These are phyloP conservation scores for Colletotrichum noveboracense DNA, from an alignment of 2,329 filamentous ascomycete species.

Conservation along the genomic window DNA sequence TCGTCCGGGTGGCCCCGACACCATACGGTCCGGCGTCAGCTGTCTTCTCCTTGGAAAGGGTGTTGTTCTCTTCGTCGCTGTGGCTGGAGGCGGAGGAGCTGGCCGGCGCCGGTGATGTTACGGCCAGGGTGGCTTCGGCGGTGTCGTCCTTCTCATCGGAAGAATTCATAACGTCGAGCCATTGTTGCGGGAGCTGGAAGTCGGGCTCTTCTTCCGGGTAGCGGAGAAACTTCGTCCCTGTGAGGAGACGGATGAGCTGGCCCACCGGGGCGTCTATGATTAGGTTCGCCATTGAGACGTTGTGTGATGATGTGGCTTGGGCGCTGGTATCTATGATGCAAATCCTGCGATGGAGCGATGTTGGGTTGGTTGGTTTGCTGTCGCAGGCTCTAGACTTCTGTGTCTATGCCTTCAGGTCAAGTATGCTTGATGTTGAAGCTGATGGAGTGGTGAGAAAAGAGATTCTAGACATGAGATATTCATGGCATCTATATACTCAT, in stretches of 20 bases:
- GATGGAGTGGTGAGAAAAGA: neutral
- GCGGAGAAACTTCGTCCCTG: conserved; percentile 55
- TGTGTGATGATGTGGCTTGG: neutral
- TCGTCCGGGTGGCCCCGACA: neutral
- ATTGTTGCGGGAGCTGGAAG: conserved; percentile 54
- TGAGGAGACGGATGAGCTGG: conserved; percentile 60
- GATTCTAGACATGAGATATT: neutral
- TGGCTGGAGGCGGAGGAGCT: conserved; percentile 12
- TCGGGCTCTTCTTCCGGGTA: conserved; percentile 65
- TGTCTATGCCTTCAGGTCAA: neutral
- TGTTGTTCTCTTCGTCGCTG: conserved; percentile 5
- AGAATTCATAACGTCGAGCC: conserved; percentile 39
- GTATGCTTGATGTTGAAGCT: neutral
- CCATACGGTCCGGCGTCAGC: conserved; percentile 16
- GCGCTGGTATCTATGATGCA: neutral
- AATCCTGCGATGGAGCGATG: neutral
- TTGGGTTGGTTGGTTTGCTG: neutral
- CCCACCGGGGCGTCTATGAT: conserved; percentile 64
- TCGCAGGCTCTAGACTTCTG: neutral
- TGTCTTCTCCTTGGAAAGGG: neutral
- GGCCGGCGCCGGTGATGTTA: neutral
- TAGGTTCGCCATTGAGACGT: conserved; percentile 5
- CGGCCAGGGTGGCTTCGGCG: neutral
- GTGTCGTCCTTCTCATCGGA: conserved; percentile 18
- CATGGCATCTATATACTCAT: neutral